Conservation (phyloP, 768 basidiomycete species). For the Lanmaoa rubissima region DNA sequence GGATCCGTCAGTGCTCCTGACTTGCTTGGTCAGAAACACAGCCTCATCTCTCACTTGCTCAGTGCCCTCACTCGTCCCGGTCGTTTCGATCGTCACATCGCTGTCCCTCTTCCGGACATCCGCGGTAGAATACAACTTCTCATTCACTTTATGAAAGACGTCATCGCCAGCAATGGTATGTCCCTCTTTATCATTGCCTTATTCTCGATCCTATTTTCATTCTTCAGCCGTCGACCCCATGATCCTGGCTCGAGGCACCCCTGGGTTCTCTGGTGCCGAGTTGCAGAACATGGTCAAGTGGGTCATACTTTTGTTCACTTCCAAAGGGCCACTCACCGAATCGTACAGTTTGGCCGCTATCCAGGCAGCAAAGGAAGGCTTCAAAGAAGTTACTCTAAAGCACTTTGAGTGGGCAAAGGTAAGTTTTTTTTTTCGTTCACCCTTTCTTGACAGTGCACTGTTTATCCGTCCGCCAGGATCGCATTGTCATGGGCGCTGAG, state of each 20-base stretch:
- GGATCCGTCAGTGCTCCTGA: slow-evolving; percentile 63
- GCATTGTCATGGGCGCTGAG: slow-evolving; percentile 96
- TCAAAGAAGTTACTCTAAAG: slow-evolving; percentile 62
- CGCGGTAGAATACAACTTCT: slow-evolving; percentile 93
- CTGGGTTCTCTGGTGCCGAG: slow-evolving; percentile 97
- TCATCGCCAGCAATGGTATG: slow-evolving; percentile 59
- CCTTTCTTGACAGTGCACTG: background rate
- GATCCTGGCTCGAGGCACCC: slow-evolving; percentile 88
- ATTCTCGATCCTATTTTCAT: background rate
- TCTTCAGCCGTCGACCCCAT: slow-evolving; percentile 74
- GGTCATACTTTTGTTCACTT: slow-evolving; percentile 26
- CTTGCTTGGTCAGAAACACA: background rate
- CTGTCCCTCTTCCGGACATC: slow-evolving; percentile 93
- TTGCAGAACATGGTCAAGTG: slow-evolving; percentile 96
- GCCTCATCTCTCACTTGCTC: slow-evolving; percentile 16
- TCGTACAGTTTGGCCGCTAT: slow-evolving; percentile 78
- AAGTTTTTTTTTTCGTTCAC: background rate
- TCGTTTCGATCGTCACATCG: slow-evolving; percentile 91
- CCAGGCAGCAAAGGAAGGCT: slow-evolving; percentile 85
- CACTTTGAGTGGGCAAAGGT: slow-evolving; percentile 99
- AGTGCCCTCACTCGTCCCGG: slow-evolving; percentile 96
- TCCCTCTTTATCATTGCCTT: background rate
- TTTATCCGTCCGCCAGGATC: slow-evolving; percentile 52
- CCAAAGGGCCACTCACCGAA: background rate
- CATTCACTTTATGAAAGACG: slow-evolving; percentile 84